Evolutionary conservation across 192 early-diverging fungal genomes (phyloP).

Genomic region (Coemansia sp.): DNA sequence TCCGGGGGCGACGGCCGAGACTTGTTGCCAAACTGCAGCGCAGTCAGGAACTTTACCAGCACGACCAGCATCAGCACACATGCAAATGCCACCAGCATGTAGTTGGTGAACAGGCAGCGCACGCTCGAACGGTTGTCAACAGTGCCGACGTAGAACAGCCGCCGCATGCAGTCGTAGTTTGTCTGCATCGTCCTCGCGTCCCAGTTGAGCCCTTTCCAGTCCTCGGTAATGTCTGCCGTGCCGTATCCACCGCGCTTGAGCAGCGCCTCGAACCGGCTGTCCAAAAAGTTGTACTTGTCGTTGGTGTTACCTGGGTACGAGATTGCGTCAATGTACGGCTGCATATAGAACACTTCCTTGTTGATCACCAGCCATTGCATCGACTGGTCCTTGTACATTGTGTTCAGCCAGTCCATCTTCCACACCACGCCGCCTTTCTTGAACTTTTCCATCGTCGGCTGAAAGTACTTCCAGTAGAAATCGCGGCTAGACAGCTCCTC

Average conservation of each 20-base stretch:
- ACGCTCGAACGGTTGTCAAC: constrained; percentile 75
- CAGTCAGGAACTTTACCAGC: constrained; percentile 76
- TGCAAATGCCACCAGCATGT: constrained; percentile 77
- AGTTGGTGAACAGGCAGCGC: constrained; percentile 80
- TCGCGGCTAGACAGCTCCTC: constrained; percentile 32
- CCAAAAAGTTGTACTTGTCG: constrained; percentile 25
- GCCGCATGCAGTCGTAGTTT: constrained; percentile 74
- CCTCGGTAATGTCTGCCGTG: constrained; percentile 42
- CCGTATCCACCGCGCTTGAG: constrained; percentile 55
- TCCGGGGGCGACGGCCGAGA: constrained; percentile 75
- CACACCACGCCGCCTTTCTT: constrained; percentile 64
- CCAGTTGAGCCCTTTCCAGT: constrained; percentile 45
- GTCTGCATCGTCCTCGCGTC: constrained; percentile 22
- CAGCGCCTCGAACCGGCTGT: constrained; percentile 52
- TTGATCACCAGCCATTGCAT: constrained; percentile 62
- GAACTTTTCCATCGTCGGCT: constrained; percentile 35
- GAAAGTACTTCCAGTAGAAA: constrained; percentile 28
- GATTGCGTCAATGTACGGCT: constrained; percentile 55
- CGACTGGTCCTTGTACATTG: constrained; percentile 51
- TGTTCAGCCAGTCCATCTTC: constrained; percentile 55
- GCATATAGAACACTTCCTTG: constrained; percentile 63
- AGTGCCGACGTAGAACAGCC: constrained; percentile 78
- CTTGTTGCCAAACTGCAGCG: constrained; percentile 69
- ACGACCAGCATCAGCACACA: constrained; percentile 80
- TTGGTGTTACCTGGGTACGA: constrained; percentile 32